Evolutionary conservation across 1,284 basidiomycete species (phyloP), one percentile per base, ranked within the genome.

Genomic region (Mycosarcoma mackinlayi): DNA sequence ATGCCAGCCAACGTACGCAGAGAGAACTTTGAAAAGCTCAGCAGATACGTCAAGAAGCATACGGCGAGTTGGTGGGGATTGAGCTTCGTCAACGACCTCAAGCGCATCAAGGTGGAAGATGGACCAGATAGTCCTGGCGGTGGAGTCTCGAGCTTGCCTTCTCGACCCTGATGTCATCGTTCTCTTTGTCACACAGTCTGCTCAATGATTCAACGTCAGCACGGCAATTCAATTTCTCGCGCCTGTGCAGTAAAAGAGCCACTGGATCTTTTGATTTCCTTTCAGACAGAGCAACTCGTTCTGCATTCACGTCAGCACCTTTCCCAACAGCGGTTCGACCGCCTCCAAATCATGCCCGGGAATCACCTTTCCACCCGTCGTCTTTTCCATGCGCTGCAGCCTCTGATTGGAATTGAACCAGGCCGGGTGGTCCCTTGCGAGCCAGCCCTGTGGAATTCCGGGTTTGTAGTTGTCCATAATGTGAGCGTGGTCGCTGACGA

Each of bases 11-110:
- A 90, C 42, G 88, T 87, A 44, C 88, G 93, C 19, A 89, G 90
- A 35, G 91, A 92, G 84, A 98, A 98, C 85, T 93, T 96, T 83
- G 87, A 90, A 71, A 98, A 98, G 84, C 86, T 98, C 68, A 94
- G 92, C 87, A 92, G 93, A 50, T 76, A 78, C 55, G 83, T 80
- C 21, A 78, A 77, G 46, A 78, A 74, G 51, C 80, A 82, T 47
- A 82, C 80, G 4, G 72, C 79, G 1, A 76, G 76, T 35, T 81
- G 79, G 79, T 82, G 80, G 80, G 78, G 80, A 13, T 62, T 66
- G 40, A 76, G 76, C 60, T 78, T 78, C 54, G 70, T 76, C n/a
- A 73, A 75, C 34, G 76, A 78, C 42, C 49, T 72, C 14, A 67
- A 67, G 35, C 50, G 55, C 52, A 72, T 72, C 49, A 72, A 72